These are phyloP conservation scores for Phytophthora sp. DNA, from an alignment of 352 stramenopile genomes.

Conservation along the genomic window DNA sequence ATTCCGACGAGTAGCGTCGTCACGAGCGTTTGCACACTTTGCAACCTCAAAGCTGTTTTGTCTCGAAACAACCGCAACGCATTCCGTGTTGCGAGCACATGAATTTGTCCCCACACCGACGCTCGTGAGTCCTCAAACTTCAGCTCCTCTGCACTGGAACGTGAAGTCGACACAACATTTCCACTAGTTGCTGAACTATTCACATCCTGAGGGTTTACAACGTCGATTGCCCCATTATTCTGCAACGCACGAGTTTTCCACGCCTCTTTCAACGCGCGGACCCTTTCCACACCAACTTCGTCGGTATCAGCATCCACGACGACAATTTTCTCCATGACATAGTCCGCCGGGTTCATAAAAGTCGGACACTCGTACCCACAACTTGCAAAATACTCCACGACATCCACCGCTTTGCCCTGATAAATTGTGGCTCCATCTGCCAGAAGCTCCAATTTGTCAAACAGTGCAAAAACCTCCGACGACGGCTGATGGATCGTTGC, in stretches of 20 bases:
- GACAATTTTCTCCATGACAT: constrained; percentile 62
- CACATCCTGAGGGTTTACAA: constrained; percentile 26
- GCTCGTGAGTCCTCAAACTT: constrained; percentile 34
- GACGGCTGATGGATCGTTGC: constrained; percentile 87
- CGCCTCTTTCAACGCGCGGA: constrained; percentile 18
- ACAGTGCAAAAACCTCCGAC: constrained; percentile 54
- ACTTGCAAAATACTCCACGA: constrained; percentile 44
- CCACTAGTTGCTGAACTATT: neutral
- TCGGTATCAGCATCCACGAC: constrained; percentile 50
- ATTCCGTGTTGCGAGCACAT: constrained; percentile 51
- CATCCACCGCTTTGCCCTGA: constrained; percentile 40
- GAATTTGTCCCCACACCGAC: constrained; percentile 39
- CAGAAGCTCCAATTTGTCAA: constrained; percentile 50
- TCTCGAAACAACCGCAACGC: constrained; percentile 50
- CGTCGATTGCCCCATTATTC: constrained; percentile 6
- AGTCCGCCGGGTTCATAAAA: constrained; percentile 60
- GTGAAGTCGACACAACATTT: neutral
- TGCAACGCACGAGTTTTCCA: constrained; percentile 14
- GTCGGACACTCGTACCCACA: constrained; percentile 44
- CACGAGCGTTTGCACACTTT: constrained; percentile 45
- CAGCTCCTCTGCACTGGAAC: neutral
- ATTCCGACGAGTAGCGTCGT: constrained; percentile 45
- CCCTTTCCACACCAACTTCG: constrained; percentile 24
- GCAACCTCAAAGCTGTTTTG: constrained; percentile 38
- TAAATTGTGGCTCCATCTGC: constrained; percentile 51